phyloP scores from a whole-genome alignment of 176 grass and related monocot species.

The Sorghum bicolor region DNA sequence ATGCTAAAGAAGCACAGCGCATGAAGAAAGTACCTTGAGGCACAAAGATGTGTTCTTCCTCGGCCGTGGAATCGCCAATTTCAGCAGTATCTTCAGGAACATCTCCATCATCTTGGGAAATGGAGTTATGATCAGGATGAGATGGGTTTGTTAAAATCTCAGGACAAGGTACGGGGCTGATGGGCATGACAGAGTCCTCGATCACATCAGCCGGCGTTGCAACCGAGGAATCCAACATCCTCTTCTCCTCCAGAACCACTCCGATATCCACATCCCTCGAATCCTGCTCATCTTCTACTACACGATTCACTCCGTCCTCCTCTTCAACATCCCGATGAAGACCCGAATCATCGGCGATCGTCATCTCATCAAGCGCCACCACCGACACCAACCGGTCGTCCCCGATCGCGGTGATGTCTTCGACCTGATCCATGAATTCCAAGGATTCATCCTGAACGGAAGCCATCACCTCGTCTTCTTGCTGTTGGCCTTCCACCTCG shows the following conservation, averaged over 20 bases:
- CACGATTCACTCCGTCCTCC: neutral
- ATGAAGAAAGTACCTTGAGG: slow-evolving; percentile 30
- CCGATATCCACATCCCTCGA: slow-evolving; percentile 31
- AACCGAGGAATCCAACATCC: slow-evolving; percentile 27
- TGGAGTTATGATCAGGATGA: neutral
- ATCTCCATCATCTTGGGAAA: neutral
- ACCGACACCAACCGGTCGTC: slow-evolving; percentile 47
- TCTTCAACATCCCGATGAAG: slow-evolving; percentile 12
- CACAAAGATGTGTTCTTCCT: slow-evolving; percentile 15
- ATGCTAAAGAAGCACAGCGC: neutral
- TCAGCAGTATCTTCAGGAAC: slow-evolving; percentile 22
- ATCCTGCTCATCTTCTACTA: slow-evolving; percentile 1
- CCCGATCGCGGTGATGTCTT: slow-evolving; percentile 12
- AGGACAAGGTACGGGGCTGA: neutral
- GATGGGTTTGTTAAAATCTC: neutral
- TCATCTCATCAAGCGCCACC: slow-evolving; percentile 51
- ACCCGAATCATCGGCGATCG: slow-evolving; percentile 33
- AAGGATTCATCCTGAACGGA: slow-evolving; percentile 39
- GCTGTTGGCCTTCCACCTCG: neutral
- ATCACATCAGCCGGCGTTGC: neutral
- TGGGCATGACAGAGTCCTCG: slow-evolving; percentile 15
- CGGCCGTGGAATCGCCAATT: neutral
- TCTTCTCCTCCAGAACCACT: slow-evolving; percentile 60
- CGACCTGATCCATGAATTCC: slow-evolving; percentile 31
- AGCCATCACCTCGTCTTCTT: neutral